Base-by-base conservation (phyloP, 2,329 filamentous ascomycete species). In the Tolypocladium guangdongense region DNA sequence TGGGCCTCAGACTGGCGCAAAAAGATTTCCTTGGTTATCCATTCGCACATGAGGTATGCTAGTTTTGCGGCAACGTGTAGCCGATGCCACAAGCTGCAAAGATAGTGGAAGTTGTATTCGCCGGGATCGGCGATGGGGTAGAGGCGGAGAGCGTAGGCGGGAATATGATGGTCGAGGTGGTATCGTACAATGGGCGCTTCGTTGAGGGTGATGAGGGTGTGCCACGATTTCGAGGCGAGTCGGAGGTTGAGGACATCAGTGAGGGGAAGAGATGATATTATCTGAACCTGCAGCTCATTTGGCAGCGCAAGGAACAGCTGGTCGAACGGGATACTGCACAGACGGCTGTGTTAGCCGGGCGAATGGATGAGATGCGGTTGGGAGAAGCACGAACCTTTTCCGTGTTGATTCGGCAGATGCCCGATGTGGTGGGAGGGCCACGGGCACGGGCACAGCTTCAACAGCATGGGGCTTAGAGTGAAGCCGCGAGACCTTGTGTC, bases 11-110 rank as follows among this genome's bases (percentile, higher is more conserved):
- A 81, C 20, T 74, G 78, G 51, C 79, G 72, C 18, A 84, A 63
- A 58, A 86, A 86, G 14, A 85, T 82, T 56, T 85, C 82, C 58
- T 83, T 83, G 4, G 78, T 82, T 16, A 83, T 80, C 75, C 82
- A 81, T 58, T 83, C 78, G 57, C 80, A 81, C 66, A 85, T 84
- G 51, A 82, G 68, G 54, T 75, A 76, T 0, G 82, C 77, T 16
- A 86, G 66, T 64, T 86, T 86, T 11, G 80, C 76, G 14, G 82
- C 79, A 30, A 85, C 81, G 60, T 85, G 81, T 2, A 86, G 66
- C 20, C 82, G 77, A 63, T 86, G 82, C 82, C 82, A 85, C 59
- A 86, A 69, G 22, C 81, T 77, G 60, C 82, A 85, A 0, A 86
- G 66, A 56, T 84, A 78, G 59, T 83, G 80, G 36, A 86, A 75